Conservation (phyloP, 73 alveolate genomes). For the Paramecium octaurelia region DNA sequence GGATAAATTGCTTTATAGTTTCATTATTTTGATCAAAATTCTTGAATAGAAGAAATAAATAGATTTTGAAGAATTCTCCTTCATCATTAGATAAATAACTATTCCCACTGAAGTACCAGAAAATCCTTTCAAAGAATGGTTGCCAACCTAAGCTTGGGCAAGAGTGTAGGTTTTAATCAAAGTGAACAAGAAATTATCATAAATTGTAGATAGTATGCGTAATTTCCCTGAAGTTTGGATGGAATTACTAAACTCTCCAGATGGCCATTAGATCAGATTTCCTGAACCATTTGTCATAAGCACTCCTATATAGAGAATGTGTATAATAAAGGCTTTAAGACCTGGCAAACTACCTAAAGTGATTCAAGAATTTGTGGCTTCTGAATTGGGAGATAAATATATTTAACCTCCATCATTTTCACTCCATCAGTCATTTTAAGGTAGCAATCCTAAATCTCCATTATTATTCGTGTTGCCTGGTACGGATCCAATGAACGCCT, state of each 20-base stretch:
- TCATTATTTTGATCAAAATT: slow-evolving; percentile 72
- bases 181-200: slow-evolving; percentile 45
- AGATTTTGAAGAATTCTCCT: slow-evolving; percentile 80
- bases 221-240: slow-evolving; percentile 53
- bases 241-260: slow-evolving; percentile 40
- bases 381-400: slow-evolving; percentile 81
- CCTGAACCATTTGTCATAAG: slow-evolving; percentile 55
- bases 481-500: slow-evolving; percentile 95
- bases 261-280: slow-evolving; percentile 21
- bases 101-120: not conserved
- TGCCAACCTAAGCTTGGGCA: slow-evolving; percentile 14
- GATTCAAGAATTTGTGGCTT: slow-evolving; percentile 15
- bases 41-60: slow-evolving; percentile 77
- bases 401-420: slow-evolving; percentile 94
- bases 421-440: slow-evolving; percentile 78
- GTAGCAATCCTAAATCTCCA: slow-evolving; percentile 87
- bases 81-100: slow-evolving; percentile 46
- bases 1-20: slow-evolving; percentile 91
- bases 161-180: not conserved
- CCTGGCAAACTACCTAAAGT: slow-evolving; percentile 63
- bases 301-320: slow-evolving; percentile 48
- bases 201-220: slow-evolving; percentile 41
- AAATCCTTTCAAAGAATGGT: not conserved
- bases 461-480: slow-evolving; percentile 99
- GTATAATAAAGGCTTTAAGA: slow-evolving; percentile 58